Evolutionary conservation across 1,139 yeast genomes (phyloP), one percentile per base, ranked within the genome.

Genomic region (Pichia sp.): DNA sequence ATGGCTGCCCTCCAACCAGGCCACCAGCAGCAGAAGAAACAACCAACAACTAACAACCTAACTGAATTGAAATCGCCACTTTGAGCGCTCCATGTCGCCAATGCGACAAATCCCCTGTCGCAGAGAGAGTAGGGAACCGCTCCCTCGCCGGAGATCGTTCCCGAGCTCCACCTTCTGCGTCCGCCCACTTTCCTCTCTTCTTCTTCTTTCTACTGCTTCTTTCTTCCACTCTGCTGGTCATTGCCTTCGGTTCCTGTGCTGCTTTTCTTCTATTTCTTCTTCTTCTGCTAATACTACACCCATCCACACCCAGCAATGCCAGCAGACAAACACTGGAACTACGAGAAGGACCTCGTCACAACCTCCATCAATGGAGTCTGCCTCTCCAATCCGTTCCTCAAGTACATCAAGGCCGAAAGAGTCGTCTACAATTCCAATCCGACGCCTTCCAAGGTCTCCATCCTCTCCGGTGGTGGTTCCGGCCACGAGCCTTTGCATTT

Each of bases 401-500:
- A 76, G 12, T 68, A 85, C 37, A 77, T 87, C 47, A 83, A 82
- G 27, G 70, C 77, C 9, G 94, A 88, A 60, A 80, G 80, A 55
- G 85, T 88, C 2, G 78, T 88, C 12, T 85, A 73, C 68, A 70
- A 71, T 48, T 67, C 73, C 6, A 51, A 61, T 3, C 63, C 69
- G 35, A 61, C 71, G 19, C 46, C 61, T n/a, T 67, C 69, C 27
- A 83, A 85, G 58, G 84, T 90, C 40, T 77, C 89, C 4, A 59
- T 91, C 45, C 70, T 91, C 24, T 83, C 96, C 40, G 96, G 97
- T 48, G 98, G 98, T 47, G 98, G 98, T 28, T 83, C 93, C 10
- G 98, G 98, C 34, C 98, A 91, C 63, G 97, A 91, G 67, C 97
- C 97, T 28, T 74, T 91, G 9, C 96, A 90, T 62, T 93, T 87